Evolutionary conservation across 2,329 filamentous ascomycete genomes (phyloP).

Genomic region (Orbilia ellipsospora): DNA sequence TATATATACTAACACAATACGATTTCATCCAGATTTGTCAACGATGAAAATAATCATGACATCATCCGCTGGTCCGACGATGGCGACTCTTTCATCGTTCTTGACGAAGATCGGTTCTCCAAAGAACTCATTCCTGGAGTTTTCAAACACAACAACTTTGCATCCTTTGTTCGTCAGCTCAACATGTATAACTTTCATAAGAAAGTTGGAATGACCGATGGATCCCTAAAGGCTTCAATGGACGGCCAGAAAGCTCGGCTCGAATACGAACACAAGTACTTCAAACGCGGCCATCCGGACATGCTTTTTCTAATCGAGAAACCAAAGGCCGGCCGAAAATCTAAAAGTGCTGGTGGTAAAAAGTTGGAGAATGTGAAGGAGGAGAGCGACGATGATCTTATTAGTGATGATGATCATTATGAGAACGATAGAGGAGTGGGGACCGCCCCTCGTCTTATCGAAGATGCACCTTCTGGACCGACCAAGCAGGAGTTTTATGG

Average conservation of each 20-base stretch:
- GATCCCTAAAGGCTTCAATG: conserved; percentile 97
- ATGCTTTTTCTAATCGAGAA: conserved; percentile 73
- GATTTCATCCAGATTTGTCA: conserved; percentile 76
- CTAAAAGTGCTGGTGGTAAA: conserved; percentile 66
- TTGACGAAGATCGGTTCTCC: conserved; percentile 92
- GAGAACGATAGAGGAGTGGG: conserved; percentile 61
- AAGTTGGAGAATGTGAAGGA: conserved; percentile 78
- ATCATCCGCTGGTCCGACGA: conserved; percentile 97
- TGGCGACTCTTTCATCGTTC: conserved; percentile 93
- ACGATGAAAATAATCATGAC: conserved; percentile 91
- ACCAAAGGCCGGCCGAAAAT: conserved; percentile 70
- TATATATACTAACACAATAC: conserved; percentile 52
- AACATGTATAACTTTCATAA: conserved; percentile 75
- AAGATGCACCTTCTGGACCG: conserved; percentile 35
- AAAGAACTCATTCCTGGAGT: conserved; percentile 78
- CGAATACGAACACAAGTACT: conserved; percentile 97
- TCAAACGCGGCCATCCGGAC: conserved; percentile 90
- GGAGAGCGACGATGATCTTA: conserved; percentile 64
- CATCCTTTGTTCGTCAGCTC: conserved; percentile 78
- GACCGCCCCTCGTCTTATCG: conserved; percentile 59
- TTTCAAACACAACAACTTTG: conserved; percentile 84
- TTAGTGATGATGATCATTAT: conserved; percentile 58
- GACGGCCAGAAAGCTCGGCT: conserved; percentile 97
- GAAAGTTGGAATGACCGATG: conserved; percentile 89
- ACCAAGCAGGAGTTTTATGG: conserved; percentile 45